Evolutionary conservation across 768 basidiomycete genomes (phyloP).

Genomic region (Lactarius sp.): DNA sequence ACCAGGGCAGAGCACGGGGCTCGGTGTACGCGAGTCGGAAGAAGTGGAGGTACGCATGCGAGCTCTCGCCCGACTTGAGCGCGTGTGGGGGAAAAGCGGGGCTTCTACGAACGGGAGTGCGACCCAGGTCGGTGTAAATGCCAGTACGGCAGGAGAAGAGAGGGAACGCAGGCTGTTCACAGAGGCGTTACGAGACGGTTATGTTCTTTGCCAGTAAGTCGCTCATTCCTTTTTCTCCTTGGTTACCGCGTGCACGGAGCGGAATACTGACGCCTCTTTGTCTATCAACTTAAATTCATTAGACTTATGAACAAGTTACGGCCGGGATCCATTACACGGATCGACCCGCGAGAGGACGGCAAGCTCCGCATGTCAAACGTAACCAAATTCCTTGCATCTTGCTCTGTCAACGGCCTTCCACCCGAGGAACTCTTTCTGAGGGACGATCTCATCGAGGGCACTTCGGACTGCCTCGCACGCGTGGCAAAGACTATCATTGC

Average conservation of each 20-base stretch:
- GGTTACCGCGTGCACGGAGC: slow-evolving; percentile 3
- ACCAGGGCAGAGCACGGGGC: slow-evolving; percentile 52
- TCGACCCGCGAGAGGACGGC: slow-evolving; percentile 65
- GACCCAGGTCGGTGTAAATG: slow-evolving; percentile 35
- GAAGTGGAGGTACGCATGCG: slow-evolving; percentile 68
- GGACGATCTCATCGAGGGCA: slow-evolving; percentile 62
- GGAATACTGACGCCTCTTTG: slow-evolving; percentile 18
- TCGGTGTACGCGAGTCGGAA: slow-evolving; percentile 57
- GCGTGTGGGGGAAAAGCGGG: slow-evolving; percentile 70
- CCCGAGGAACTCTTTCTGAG: slow-evolving; percentile 60
- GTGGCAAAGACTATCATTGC: slow-evolving; percentile 73
- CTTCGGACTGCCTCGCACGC: slow-evolving; percentile 57
- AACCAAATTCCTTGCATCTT: slow-evolving; percentile 73
- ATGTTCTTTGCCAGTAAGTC: slow-evolving; percentile 85
- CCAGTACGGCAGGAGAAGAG: slow-evolving; percentile 60
- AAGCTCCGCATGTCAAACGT: slow-evolving; percentile 63
- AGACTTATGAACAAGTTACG: slow-evolving; percentile 80
- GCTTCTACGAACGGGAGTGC: slow-evolving; percentile 38
- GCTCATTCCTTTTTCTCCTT: slow-evolving; percentile 12
- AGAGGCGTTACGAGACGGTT: slow-evolving; percentile 78
- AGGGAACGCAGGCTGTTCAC: slow-evolving; percentile 67
- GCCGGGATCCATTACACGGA: slow-evolving; percentile 52
- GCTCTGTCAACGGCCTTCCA: slow-evolving; percentile 58
- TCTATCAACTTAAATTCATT: slow-evolving; percentile 25
- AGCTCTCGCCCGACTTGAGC: slow-evolving; percentile 60